Percentiles rank a stretch among this genome's conserved stretches.
Evolutionary conservation across 2,329 filamentous ascomycete genomes (phyloP).

Genomic region (Paraphaeosphaeria sporulosa): DNA sequence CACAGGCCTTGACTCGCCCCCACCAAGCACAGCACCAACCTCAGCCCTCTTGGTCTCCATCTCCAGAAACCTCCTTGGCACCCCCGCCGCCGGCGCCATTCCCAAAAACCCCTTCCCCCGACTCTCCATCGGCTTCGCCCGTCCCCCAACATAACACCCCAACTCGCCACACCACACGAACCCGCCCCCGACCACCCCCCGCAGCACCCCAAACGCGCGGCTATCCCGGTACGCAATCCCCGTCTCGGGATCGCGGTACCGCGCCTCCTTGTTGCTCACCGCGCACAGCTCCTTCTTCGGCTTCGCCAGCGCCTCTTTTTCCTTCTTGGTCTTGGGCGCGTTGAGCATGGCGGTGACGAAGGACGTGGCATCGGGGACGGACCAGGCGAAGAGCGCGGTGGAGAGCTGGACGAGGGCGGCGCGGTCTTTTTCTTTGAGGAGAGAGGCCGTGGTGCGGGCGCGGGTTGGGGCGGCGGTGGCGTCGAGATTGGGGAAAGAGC

Average conservation of each 20-base stretch:
- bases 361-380: constrained; percentile 32
- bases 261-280: constrained; percentile 82
- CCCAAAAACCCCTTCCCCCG: constrained; percentile 47
- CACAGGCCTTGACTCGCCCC: neutral
- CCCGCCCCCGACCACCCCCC: constrained; percentile 73
- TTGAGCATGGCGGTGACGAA: constrained; percentile 52
- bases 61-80: constrained; percentile 75
- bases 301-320: constrained; percentile 46
- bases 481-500: constrained; percentile 52
- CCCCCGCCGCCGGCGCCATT: constrained; percentile 73
- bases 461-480: constrained; percentile 54
- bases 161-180: constrained; percentile 84
- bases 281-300: constrained; percentile 64
- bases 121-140: constrained; percentile 40
- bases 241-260: constrained; percentile 85
- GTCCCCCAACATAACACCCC: constrained; percentile 81
- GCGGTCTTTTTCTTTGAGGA: constrained; percentile 45
- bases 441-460: constrained; percentile 58
- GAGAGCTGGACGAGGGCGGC: constrained; percentile 65
- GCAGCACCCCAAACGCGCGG: constrained; percentile 82
- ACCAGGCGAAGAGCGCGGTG: constrained; percentile 48
- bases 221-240: constrained; percentile 82
- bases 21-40: neutral
- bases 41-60: constrained; percentile 22
- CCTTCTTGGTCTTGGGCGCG: constrained; percentile 55